Percentiles rank a stretch among this genome's conserved stretches.
Evolutionary conservation across 352 stramenopile species (phyloP).

Genomic region (Albugo candida): DNA sequence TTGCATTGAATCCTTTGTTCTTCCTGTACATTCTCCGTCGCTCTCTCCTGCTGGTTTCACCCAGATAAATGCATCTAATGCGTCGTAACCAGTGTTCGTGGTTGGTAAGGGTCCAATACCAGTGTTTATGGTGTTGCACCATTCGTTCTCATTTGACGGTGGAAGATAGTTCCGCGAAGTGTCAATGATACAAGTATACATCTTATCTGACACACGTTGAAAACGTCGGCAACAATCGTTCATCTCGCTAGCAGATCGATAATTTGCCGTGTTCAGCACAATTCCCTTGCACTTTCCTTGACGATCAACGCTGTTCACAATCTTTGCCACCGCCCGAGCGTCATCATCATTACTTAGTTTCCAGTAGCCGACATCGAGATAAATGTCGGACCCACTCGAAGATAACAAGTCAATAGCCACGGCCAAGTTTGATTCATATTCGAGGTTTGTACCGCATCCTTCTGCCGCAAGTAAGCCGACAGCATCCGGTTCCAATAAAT

Average conservation of each 20-base stretch:
- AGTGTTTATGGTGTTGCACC: conserved; percentile 20
- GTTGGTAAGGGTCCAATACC: conserved; percentile 21
- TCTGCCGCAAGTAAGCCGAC: conserved; percentile 9
- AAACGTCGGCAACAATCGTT: conserved; percentile 13
- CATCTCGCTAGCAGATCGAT: conserved; percentile 19
- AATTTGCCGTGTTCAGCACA: conserved; percentile 37
- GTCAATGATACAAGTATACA: conserved; percentile 26
- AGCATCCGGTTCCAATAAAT: conserved; percentile 16
- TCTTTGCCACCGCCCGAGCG: conserved; percentile 11
- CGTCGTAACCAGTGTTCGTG: conserved; percentile 11
- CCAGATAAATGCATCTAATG: conserved; percentile 21
- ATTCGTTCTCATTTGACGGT: conserved; percentile 10
- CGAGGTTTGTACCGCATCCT: conserved; percentile 6
- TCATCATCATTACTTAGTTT: conserved; percentile 10
- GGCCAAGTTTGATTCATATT: conserved; percentile 11
- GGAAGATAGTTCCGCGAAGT: conserved; percentile 16
- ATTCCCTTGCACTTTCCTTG: conserved; percentile 18
- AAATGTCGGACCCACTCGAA: conserved; percentile 14
- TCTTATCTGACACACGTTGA: conserved; percentile 8
- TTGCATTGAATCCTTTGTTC: conserved; percentile 3
- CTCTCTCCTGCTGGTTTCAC: conserved; percentile 25
- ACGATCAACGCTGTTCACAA: conserved; percentile 15
- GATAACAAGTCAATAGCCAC: conserved; percentile 9
- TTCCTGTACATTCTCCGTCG: conserved; percentile 17
- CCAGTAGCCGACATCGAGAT: conserved; percentile 16